phyloP scores from a whole-genome alignment of 2,329 filamentous ascomycete genomes.

The Fusarium robinianum region DNA sequence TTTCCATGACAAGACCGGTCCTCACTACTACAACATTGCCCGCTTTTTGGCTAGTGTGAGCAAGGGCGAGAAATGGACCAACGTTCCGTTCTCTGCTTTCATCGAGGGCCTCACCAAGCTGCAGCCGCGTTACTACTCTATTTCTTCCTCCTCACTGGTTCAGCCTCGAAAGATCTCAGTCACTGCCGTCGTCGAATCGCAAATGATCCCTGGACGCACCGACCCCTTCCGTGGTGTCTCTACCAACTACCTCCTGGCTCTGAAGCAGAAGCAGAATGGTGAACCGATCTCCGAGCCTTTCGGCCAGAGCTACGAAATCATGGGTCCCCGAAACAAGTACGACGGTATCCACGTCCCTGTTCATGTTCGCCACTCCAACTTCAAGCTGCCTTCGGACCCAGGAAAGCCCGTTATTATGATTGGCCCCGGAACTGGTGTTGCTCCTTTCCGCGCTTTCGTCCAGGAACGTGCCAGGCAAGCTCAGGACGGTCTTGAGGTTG shows the following conservation, averaged over 20 bases:
- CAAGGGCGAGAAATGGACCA: constrained; percentile 76
- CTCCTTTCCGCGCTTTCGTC: constrained; percentile 92
- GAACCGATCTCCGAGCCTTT: constrained; percentile 81
- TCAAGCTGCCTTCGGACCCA: constrained; percentile 96
- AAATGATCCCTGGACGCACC: constrained; percentile 75
- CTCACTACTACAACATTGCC: constrained; percentile 86
- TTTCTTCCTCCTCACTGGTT: constrained; percentile 93
- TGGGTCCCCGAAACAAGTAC: constrained; percentile 93
- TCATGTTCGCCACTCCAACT: constrained; percentile 97
- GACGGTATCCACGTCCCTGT: constrained; percentile 94
- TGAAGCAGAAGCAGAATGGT: constrained; percentile 96
- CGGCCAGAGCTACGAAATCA: constrained; percentile 83
- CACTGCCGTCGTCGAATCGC: constrained; percentile 90
- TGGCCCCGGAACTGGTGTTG: constrained; percentile 93
- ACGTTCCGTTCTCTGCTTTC: constrained; percentile 89
- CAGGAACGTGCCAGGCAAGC: constrained; percentile 90
- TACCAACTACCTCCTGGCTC: constrained; percentile 92
- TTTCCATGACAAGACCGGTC: constrained; percentile 83
- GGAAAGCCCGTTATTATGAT: constrained; percentile 95
- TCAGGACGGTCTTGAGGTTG: constrained; percentile 78
- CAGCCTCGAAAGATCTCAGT: constrained; percentile 95
- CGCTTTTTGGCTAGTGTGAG: constrained; percentile 77
- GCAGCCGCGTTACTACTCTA: constrained; percentile 98
- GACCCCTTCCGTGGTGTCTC: constrained; percentile 90
- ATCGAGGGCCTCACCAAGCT: constrained; percentile 94